phyloP scores from a whole-genome alignment of 2,329 filamentous ascomycete species.

The Elsinoe australis region DNA sequence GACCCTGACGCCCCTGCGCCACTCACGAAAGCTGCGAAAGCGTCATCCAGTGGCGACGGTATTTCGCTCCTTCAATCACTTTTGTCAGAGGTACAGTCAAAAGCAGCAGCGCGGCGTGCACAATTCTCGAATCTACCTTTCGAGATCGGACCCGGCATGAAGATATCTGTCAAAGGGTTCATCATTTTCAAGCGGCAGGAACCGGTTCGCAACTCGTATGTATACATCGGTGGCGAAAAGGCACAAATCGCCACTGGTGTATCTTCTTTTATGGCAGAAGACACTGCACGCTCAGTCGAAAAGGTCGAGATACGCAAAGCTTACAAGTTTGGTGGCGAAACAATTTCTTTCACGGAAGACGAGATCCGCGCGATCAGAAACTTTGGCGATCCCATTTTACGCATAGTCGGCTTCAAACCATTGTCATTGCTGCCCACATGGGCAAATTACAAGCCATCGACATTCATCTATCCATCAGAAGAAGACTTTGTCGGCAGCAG shows the following conservation, averaged over 20 bases:
- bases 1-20: conserved; percentile 60
- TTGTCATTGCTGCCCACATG: conserved; percentile 66
- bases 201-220: conserved; percentile 72
- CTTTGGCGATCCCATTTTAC: conserved; percentile 75
- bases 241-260: conserved; percentile 70
- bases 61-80: conserved; percentile 71
- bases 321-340: conserved; percentile 91
- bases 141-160: conserved; percentile 75
- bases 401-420: conserved; percentile 91
- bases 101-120: conserved; percentile 74
- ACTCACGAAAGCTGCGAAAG: conserved; percentile 48
- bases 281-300: conserved; percentile 67
- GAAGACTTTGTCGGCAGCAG: conserved; percentile 84
- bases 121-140: conserved; percentile 81
- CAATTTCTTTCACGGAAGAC: conserved; percentile 75
- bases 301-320: conserved; percentile 80
- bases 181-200: conserved; percentile 78
- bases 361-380: conserved; percentile 70
- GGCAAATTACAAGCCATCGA: conserved; percentile 78
- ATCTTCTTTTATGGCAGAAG: conserved; percentile 68
- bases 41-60: conserved; percentile 64
- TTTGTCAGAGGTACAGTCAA: conserved; percentile 82
- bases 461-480: conserved; percentile 91
- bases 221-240: conserved; percentile 81
- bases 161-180: conserved; percentile 89